Conservation (phyloP, 225 moss, liverwort and hornwort species). For the Rhytidiadelphus loreus region DNA sequence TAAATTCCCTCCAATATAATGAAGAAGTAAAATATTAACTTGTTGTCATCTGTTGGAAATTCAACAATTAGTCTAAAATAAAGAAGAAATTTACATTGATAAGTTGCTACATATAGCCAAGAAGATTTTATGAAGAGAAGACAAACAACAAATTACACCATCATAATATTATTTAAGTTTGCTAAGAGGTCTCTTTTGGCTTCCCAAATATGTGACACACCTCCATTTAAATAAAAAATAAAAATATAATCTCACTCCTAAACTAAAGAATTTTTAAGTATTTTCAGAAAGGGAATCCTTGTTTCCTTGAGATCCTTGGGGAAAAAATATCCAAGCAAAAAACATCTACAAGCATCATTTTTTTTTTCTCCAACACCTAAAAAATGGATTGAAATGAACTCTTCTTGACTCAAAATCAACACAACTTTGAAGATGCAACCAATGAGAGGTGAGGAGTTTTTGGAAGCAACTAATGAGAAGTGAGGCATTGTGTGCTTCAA, state of each 20-base stretch:
- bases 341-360: rapidly evolving
- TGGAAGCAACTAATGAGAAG: not conserved
- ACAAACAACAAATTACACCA: not conserved
- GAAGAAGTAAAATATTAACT: not conserved
- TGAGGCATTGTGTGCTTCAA: not conserved
- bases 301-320: not conserved
- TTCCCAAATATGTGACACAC: rapidly evolving
- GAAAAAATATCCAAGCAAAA: not conserved
- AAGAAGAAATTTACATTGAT: not conserved
- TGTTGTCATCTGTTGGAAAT: not conserved
- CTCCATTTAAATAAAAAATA: not conserved
- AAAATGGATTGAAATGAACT: not conserved
- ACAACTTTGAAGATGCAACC: not conserved
- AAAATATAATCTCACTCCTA: no score
- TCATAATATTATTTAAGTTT: not conserved
- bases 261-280: rapidly evolving
- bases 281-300: rapidly evolving
- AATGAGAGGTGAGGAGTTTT: no score
- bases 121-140: not conserved
- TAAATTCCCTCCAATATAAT: not conserved
- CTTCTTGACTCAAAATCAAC: not conserved
- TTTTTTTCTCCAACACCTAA: not conserved
- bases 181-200: no score
- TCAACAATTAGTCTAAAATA: not conserved
- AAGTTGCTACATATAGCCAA: not conserved